Evolutionary conservation across 2,329 filamentous ascomycete genomes (phyloP), one percentile per base, ranked within the genome.

Genomic region (Gaeumannomyces sp.): DNA sequence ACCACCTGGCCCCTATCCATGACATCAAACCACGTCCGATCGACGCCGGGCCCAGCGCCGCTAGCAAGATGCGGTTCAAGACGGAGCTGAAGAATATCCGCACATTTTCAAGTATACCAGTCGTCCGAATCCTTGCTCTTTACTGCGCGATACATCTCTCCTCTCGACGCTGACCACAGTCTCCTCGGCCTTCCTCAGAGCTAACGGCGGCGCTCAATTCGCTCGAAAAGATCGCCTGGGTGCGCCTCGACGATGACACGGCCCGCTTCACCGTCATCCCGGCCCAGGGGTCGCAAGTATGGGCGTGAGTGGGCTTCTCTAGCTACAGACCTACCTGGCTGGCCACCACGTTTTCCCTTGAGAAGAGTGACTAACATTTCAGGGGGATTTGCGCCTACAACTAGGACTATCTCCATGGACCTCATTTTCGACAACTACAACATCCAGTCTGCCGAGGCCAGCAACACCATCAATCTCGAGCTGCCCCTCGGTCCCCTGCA

Each of bases 221-320:
- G 2, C 79, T 90, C 38, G 92, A 93, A 69, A 93, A 94, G 76
- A 89, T 96, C 68, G 92, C 91, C 60, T 97, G 93, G 93, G 83
- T 97, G 68, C 90, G 93, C 69, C 85, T 99, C 45, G 92, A 94
- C 78, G 87, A 96, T 78, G 89, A 93, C 66, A 89, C 89, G 64
- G 89, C 94, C 65, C 93, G 93, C 70, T 97, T 99, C 79, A 98
- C 95, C 66, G 91, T 98, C 72, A 94, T 98, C 67, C 93, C 95
- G 0, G 93, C 97, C 74, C 89, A 91, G 72, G 94, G 95, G 66
- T 96, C 92, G 11, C 94, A 98, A 81, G 94, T 98, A 64, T 99
- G 95, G 95, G 92, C 93, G 83, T 93, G 83, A 74, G 88, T 63
- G n/a, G 28, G n/a, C n/a, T n/a, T n/a, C n/a, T n/a, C n/a, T n/a